Evolutionary conservation across 2,329 filamentous ascomycete species (phyloP).

Genomic region (Bipolaris victoriae): DNA sequence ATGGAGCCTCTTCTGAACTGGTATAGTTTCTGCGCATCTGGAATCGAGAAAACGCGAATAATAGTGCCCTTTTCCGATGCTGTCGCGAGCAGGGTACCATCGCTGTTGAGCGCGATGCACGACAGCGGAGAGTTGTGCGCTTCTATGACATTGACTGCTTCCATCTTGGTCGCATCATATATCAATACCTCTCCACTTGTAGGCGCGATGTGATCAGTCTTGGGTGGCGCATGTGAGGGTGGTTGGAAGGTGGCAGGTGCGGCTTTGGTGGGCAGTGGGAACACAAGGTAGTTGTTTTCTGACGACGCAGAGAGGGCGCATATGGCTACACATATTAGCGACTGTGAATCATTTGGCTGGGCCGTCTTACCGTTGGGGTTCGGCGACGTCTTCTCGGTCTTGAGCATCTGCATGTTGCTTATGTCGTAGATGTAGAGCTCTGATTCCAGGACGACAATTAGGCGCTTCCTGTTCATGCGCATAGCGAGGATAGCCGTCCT

Average conservation of each 20-base stretch:
- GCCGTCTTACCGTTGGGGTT: constrained; percentile 72
- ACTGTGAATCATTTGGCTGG: not conserved
- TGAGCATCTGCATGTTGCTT: constrained; percentile 94
- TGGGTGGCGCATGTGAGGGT: constrained; percentile 85
- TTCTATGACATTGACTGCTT: constrained; percentile 94
- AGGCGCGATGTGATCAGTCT: constrained; percentile 73
- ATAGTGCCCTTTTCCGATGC: constrained; percentile 98
- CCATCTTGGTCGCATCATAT: constrained; percentile 86
- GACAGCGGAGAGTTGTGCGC: constrained; percentile 91
- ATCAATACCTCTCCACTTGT: constrained; percentile 92
- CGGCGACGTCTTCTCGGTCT: constrained; percentile 91
- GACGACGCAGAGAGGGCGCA: constrained; percentile 93
- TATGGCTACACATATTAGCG: constrained; percentile 64
- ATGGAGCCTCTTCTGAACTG: constrained; percentile 96
- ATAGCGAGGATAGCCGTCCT: constrained; percentile 95
- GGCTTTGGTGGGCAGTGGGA: constrained; percentile 77
- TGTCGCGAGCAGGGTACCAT: constrained; percentile 89
- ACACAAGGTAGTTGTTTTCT: constrained; percentile 94
- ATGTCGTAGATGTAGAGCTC: constrained; percentile 99
- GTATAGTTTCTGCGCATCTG: constrained; percentile 88
- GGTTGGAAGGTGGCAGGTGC: constrained; percentile 59
- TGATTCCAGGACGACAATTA: constrained; percentile 92
- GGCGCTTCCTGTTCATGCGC: constrained; percentile 88
- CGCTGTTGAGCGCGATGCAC: constrained; percentile 88
- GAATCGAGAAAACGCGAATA: constrained; percentile 92